Base-by-base conservation (phyloP, 1,284 basidiomycete species). In the Melampsora larici-populina region DNA sequence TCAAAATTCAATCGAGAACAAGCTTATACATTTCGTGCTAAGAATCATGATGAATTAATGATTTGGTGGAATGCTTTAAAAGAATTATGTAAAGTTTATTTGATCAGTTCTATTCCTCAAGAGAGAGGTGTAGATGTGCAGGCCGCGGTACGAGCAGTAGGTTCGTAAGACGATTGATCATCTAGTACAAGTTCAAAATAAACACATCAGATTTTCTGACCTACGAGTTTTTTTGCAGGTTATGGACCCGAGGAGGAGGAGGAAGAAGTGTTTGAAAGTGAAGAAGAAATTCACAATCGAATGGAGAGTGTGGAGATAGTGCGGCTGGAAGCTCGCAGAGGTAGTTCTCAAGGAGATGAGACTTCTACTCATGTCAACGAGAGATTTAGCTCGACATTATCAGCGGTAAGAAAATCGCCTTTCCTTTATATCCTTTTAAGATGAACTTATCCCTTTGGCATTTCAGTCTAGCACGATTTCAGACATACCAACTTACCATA, bases 61-160 rank as follows among this genome's bases (percentile, higher is more conserved):
- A 96, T 98, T 86, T 97, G 97, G 92, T 99, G 97, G 96, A 98
- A 98, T 85, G 97, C 98, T 84, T 88, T 97, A 75, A 88, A 94
- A 81, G 97, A 98, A 93, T 87, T 99, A 78, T 95, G 93, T 83
- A 94, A 95, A 78, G 87, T 96, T 80, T 99, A 98, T 85, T 88
- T 99, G 77, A 94, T 97, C 75, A 93, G 94, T 70, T 92, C 91
- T 80, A 96, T 98, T 86, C 89, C 90, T 83, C 92, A 98, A 87
- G 93, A 97, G 86, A 87, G 96, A 73, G 90, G 90, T 69, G 96
- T 97, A 5, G 94, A 93, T 13, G 92, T 99, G 24, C 92, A 92
- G 62, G 93, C 94, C 31, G 95, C 94, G 68, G 96, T 99, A 43
- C 88, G 94, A 78, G 88, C 89, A 29, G 94, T 89, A 0, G 95